These are phyloP conservation scores for Salvia miltiorrhiza DNA, from an alignment of 257 asterid species.

Conservation along the genomic window DNA sequence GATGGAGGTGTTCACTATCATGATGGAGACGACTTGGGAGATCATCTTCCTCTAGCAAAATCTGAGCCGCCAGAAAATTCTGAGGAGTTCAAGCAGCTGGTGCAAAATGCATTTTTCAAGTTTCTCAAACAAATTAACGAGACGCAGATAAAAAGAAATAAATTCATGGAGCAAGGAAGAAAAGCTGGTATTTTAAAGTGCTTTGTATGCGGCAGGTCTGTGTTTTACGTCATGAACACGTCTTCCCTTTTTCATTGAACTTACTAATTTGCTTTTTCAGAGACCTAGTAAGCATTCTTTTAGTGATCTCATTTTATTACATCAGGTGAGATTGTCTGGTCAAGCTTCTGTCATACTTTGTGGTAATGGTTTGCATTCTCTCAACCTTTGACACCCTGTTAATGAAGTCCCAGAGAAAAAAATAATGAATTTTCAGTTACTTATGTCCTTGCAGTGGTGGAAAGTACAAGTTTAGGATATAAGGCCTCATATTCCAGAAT, in stretches of 20 bases:
- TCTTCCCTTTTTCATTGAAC: slow-evolving; percentile 28
- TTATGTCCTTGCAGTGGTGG: slow-evolving; percentile 7
- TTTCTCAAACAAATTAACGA: slow-evolving; percentile 59
- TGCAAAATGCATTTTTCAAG: slow-evolving; percentile 55
- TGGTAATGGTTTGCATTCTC: slow-evolving; percentile 16
- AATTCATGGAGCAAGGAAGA: slow-evolving; percentile 46
- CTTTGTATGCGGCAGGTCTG: slow-evolving; percentile 74
- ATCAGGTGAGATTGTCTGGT: slow-evolving; percentile 6
- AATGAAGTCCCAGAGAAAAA: background rate
- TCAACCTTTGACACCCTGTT: background rate
- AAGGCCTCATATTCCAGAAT: background rate
- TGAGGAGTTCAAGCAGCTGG: slow-evolving; percentile 66
- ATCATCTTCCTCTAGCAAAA: slow-evolving; percentile 30
- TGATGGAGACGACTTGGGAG: slow-evolving; percentile 33
- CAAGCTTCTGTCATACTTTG: slow-evolving; percentile 15
- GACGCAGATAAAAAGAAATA: slow-evolving; percentile 47
- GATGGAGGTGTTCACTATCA: slow-evolving; percentile 29
- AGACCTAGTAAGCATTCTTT: slow-evolving; percentile 22
- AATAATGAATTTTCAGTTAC: background rate
- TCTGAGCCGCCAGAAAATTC: slow-evolving; percentile 64
- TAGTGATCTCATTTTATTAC: slow-evolving; percentile 21
- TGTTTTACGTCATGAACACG: slow-evolving; percentile 38
- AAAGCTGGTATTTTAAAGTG: slow-evolving; percentile 61
- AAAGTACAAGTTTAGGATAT: slow-evolving; percentile 4
- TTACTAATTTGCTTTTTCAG: slow-evolving; percentile 19